Conservation (phyloP, 306 rosid genomes). For the Malus sieversii region DNA sequence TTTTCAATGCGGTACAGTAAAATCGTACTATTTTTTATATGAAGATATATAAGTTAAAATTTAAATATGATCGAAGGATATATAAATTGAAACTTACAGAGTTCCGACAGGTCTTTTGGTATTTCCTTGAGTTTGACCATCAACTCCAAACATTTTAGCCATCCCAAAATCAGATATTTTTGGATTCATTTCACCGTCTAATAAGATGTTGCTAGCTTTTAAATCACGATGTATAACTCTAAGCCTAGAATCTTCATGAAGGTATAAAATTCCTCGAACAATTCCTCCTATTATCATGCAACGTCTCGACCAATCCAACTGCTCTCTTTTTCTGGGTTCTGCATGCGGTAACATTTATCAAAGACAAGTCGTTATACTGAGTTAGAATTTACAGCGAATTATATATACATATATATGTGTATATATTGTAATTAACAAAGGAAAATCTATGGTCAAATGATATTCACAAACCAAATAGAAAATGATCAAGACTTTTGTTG, state of each 20-base stretch:
- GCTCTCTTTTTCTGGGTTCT: conserved; percentile 28
- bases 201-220: too few species aligned
- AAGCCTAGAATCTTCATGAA: neutral
- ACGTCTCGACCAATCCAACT: neutral
- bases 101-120: neutral
- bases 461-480: conserved; percentile 44
- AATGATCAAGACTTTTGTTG: conserved; percentile 51
- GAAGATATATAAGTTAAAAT: too few species aligned
- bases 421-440: neutral
- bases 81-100: neutral
- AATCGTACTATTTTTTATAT: too few species aligned
- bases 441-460: neutral
- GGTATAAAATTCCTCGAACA: neutral
- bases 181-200: too few species aligned
- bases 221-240: too few species aligned
- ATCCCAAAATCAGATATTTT: too few species aligned
- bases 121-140: neutral
- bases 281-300: neutral
- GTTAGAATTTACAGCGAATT: neutral
- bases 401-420: too few species aligned
- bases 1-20: too few species aligned
- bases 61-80: too few species aligned
- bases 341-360: neutral
- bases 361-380: neutral
- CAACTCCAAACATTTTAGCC: neutral